Base-by-base conservation (phyloP, 1,139 yeast species). In the Yamadazyma sp. region DNA sequence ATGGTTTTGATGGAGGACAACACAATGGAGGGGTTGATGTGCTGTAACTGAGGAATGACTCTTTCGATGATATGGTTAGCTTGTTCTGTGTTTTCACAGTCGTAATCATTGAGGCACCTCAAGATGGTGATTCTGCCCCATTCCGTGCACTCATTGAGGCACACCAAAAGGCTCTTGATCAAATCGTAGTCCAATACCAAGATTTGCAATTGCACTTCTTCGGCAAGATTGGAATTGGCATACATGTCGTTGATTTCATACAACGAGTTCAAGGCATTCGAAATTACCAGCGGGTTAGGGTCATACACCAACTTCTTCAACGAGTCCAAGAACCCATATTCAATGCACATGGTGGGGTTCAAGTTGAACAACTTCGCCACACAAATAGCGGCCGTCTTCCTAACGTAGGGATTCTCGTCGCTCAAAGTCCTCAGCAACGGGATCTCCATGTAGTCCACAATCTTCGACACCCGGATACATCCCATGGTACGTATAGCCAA, bases 401-500 rank as follows among this genome's bases (percentile, higher is more conserved):
- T 75, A 37, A 94, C 99, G 57, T 94, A 94, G 2, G 99, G 98
- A 58, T 91, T 91, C 54, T 89, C 98, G 62, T 92, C 98, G 46
- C 75, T 75, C 50, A 94, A 69, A 1, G 98, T 91, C 54, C 87
- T 77, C 50, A 83, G 81, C 47, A 94, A 71, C 0, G 98, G 98
- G 23, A 85, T 81, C 49, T 89, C 94, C 81, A 94, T 81, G 59
- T 94, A 92, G 58, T 91, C 98, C 32, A 89, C 88, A 82, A 94
- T 91, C 62, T 86, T 89, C 54, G 87, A 94, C 20, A 94, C 98
- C 35, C 98, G 71, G 39, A 94, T 89, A 67, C 98, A 92, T 1
- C 98, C 98, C 99, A 94, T 94, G 10, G 99, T 94, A 56, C 98
- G 78, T 44, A 94, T 91, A 0, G 99, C 98, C 62, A 94, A 76